Percentiles rank a stretch among this genome's conserved stretches.
These are phyloP conservation scores for Cyclotella baltica DNA, from an alignment of 108 stramenopile species.

Conservation along the genomic window DNA sequence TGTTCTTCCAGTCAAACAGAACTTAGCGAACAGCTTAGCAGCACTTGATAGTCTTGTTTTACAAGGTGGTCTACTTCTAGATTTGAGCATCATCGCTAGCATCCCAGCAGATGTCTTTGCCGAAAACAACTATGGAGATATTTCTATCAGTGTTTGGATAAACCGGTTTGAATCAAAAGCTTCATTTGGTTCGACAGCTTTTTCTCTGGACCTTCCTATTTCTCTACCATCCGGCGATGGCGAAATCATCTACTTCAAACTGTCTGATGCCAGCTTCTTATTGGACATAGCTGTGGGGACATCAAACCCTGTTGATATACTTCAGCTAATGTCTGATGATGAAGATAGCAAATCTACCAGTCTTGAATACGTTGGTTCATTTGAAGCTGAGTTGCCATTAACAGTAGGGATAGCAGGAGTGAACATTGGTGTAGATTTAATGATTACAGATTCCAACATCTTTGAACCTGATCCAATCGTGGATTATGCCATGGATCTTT, in stretches of 20 bases:
- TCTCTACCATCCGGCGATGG: background rate
- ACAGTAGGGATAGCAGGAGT: background rate
- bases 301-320: background rate
- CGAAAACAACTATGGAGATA: too few species aligned
- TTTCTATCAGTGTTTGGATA: too few species aligned
- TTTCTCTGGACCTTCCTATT: too few species aligned
- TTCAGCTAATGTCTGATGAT: background rate
- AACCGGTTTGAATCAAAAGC: too few species aligned
- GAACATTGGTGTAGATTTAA: background rate
- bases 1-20: too few species aligned
- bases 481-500: background rate
- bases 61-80: too few species aligned
- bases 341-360: background rate
- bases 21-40: too few species aligned
- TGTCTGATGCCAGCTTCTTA: background rate
- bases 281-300: background rate
- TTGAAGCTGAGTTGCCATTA: background rate
- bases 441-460: too few species aligned
- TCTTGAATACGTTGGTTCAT: background rate
- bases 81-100: too few species aligned
- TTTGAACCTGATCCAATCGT: background rate
- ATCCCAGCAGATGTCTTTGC: too few species aligned
- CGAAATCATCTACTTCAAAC: background rate
- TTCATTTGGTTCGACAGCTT: too few species aligned
- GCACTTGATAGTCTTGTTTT: too few species aligned